These are phyloP conservation scores for Fusarium praegraminearum DNA, from an alignment of 2,329 filamentous ascomycete genomes.

Conservation along the genomic window DNA sequence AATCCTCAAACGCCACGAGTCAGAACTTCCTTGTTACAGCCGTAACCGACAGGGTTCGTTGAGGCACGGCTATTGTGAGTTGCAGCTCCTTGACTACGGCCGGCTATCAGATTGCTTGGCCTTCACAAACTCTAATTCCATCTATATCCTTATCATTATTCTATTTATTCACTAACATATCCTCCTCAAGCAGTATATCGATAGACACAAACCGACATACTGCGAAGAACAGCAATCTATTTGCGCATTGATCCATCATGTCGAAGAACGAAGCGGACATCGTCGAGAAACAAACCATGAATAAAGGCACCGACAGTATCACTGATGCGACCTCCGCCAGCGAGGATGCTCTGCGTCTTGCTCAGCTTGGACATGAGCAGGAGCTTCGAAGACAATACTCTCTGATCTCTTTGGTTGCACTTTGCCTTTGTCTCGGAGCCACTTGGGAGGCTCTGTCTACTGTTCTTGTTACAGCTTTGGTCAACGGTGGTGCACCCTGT, in stretches of 20 bases:
- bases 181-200: neutral
- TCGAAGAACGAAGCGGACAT: neutral
- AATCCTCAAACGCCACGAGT: neutral
- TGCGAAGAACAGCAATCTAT: neutral
- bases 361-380: conserved; percentile 48
- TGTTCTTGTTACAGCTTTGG: conserved; percentile 59
- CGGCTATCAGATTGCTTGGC: neutral
- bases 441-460: conserved; percentile 64
- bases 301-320: conserved; percentile 17
- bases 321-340: neutral
- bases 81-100: neutral
- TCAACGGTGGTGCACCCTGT: conserved; percentile 60
- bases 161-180: neutral
- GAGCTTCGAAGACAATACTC: conserved; percentile 54
- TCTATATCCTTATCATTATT: neutral
- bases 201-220: neutral
- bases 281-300: neutral
- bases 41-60: neutral
- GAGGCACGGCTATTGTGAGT: neutral
- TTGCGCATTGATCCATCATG: neutral
- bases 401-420: conserved; percentile 57
- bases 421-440: conserved; percentile 63
- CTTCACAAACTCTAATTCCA: neutral
- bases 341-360: conserved; percentile 43
- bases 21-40: neutral